Evolutionary conservation across 805 yeast species (phyloP).

Genomic region (Cyberlindnera mycetangii): DNA sequence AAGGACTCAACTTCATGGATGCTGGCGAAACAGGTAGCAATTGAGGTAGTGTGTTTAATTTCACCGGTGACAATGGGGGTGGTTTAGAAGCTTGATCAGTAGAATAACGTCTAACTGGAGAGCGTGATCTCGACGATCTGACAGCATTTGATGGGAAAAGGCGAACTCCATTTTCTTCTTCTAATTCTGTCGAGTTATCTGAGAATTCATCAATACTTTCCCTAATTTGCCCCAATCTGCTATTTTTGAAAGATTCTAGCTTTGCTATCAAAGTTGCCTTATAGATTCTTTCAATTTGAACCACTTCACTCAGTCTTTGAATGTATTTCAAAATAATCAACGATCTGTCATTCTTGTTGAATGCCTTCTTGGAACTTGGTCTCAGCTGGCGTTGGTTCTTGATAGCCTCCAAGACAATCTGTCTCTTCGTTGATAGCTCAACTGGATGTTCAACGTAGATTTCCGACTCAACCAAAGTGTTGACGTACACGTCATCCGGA

Average conservation of each 20-base stretch:
- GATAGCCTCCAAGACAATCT: constrained; percentile 37
- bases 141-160: constrained; percentile 20
- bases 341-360: constrained; percentile 41
- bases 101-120: constrained; percentile 22
- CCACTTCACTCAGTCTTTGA: constrained; percentile 50
- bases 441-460: constrained; percentile 57
- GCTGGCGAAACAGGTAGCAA: neutral
- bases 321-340: constrained; percentile 47
- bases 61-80: constrained; percentile 18
- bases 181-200: neutral
- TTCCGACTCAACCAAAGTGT: constrained; percentile 43
- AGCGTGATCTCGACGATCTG: constrained; percentile 21
- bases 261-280: constrained; percentile 37
- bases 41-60: constrained; percentile 11
- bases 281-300: constrained; percentile 65
- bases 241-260: constrained; percentile 14
- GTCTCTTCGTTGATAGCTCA: constrained; percentile 36
- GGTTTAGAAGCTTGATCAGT: constrained; percentile 4
- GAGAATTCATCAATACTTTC: constrained; percentile 11
- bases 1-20: constrained; percentile 12
- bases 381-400: constrained; percentile 25
- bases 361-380: constrained; percentile 24
- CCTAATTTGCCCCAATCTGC: constrained; percentile 16
- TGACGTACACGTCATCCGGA: constrained; percentile 43
- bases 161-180: constrained; percentile 17